Evolutionary conservation across 306 rosid species (phyloP).

Genomic region (Malus sylvestris): DNA sequence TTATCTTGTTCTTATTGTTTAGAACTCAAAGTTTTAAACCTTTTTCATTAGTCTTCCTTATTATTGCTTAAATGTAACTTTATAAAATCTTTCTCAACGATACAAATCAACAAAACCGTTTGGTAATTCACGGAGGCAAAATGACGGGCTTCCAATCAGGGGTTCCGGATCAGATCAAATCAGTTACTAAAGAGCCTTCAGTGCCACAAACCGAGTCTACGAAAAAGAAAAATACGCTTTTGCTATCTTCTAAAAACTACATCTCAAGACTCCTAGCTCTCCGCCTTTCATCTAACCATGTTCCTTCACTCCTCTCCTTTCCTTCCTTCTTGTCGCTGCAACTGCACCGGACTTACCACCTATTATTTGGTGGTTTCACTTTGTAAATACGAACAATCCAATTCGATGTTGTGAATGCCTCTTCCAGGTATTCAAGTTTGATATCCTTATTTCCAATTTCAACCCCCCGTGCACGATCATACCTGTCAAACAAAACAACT

Average conservation of each 20-base stretch:
- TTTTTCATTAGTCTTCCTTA: too few species aligned
- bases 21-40: too few species aligned
- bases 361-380: conserved; percentile 95
- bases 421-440: conserved; percentile 92
- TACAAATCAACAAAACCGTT: background rate
- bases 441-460: conserved; percentile 97
- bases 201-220: conserved; percentile 8
- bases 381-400: conserved; percentile 99
- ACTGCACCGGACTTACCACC: conserved; percentile 50
- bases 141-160: background rate
- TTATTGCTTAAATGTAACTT: conserved; percentile 5
- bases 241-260: conserved; percentile 8
- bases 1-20: too few species aligned
- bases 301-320: background rate
- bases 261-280: conserved; percentile 9
- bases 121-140: conserved; percentile 8
- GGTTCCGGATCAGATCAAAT: background rate
- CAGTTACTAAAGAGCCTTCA: background rate
- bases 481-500: conserved; percentile 33
- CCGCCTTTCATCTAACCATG: conserved; percentile 16
- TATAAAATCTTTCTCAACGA: background rate
- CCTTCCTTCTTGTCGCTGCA: background rate
- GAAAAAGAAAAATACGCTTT: background rate
- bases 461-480: conserved; percentile 96
- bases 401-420: conserved; percentile 92